Percentiles rank a stretch among this genome's conserved stretches.
phyloP scores from a whole-genome alignment of 2,329 filamentous ascomycete genomes.

The Teratosphaeria destructans region DNA sequence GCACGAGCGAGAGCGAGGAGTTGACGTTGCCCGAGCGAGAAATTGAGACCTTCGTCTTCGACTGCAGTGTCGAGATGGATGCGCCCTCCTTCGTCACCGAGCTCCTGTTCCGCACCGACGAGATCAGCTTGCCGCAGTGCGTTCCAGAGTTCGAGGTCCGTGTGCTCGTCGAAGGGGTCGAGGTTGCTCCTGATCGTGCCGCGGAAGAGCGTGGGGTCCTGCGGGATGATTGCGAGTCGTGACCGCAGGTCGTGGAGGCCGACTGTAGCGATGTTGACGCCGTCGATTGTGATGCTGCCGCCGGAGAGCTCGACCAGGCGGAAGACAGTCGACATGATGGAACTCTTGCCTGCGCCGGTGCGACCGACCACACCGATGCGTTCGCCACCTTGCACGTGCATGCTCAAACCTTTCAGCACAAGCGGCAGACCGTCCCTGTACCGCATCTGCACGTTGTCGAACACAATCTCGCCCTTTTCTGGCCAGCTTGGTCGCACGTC shows the following conservation, averaged over 20 bases:
- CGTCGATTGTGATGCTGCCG: conserved; percentile 40
- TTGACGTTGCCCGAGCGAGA: conserved; percentile 88
- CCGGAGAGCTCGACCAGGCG: conserved; percentile 47
- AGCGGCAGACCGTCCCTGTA: conserved; percentile 40
- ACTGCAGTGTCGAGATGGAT: conserved; percentile 77
- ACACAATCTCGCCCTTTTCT: conserved; percentile 60
- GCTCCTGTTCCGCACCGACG: conserved; percentile 42
- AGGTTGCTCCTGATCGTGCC: conserved; percentile 72
- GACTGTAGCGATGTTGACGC: conserved; percentile 54
- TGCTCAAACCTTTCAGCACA: conserved; percentile 40
- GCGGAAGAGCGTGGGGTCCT: conserved; percentile 73
- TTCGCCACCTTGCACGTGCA: conserved; percentile 66
- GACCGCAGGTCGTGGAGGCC: conserved; percentile 67
- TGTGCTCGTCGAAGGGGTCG: conserved; percentile 70
- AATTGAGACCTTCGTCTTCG: conserved; percentile 92
- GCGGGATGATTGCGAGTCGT: conserved; percentile 65
- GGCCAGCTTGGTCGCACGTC: conserved; percentile 72
- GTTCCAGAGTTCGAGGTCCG: conserved; percentile 66
- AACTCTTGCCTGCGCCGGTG: conserved; percentile 73
- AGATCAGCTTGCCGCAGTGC: conserved; percentile 69
- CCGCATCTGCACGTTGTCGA: conserved; percentile 42
- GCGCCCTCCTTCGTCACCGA: conserved; percentile 41
- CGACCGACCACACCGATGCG: conserved; percentile 72
- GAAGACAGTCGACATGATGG: conserved; percentile 75
- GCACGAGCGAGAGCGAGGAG: conserved; percentile 90